phyloP scores from a whole-genome alignment of 2,329 filamentous ascomycete genomes.

The Alternaria panax region DNA sequence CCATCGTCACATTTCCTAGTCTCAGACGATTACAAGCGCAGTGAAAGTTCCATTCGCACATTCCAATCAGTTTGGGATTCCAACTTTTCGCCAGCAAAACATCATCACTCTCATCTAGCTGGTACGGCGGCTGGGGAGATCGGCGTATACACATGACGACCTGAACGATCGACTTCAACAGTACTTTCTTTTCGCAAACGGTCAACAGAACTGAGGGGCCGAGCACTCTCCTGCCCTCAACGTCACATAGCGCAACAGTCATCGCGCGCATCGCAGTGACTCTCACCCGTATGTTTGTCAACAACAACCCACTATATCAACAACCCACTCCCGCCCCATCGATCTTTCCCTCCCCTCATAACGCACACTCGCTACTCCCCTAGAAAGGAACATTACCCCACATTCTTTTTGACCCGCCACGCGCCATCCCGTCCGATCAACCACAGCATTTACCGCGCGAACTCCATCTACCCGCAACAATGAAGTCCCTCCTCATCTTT shows the following conservation, averaged over 20 bases:
- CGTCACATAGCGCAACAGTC: neutral
- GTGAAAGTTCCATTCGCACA: neutral
- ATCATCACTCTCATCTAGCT: neutral
- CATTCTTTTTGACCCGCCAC: neutral
- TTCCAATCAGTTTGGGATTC: slow-evolving; percentile 3
- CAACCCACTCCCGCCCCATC: slow-evolving; percentile 2
- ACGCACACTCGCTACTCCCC: neutral
- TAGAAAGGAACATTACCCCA: neutral
- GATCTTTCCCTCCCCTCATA: neutral
- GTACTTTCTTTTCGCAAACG: slow-evolving; percentile 3
- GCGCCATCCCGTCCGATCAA: neutral
- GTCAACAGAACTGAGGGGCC: neutral
- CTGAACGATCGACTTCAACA: neutral
- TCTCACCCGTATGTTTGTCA: slow-evolving; percentile 18
- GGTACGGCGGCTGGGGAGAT: neutral
- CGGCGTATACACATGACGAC: neutral
- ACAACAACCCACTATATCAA: slow-evolving; percentile 4
- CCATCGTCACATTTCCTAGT: slow-evolving; percentile 8
- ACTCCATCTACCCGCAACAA: neutral
- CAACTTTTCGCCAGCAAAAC: neutral
- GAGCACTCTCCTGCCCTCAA: neutral
- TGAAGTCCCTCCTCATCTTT: slow-evolving; percentile 15
- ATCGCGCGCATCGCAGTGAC: neutral
- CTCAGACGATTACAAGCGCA: slow-evolving; percentile 16
- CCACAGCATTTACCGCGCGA: neutral